These are phyloP conservation scores for Hymenotorrendiella dingleyae DNA, from an alignment of 2,329 filamentous ascomycete species.

Conservation along the genomic window DNA sequence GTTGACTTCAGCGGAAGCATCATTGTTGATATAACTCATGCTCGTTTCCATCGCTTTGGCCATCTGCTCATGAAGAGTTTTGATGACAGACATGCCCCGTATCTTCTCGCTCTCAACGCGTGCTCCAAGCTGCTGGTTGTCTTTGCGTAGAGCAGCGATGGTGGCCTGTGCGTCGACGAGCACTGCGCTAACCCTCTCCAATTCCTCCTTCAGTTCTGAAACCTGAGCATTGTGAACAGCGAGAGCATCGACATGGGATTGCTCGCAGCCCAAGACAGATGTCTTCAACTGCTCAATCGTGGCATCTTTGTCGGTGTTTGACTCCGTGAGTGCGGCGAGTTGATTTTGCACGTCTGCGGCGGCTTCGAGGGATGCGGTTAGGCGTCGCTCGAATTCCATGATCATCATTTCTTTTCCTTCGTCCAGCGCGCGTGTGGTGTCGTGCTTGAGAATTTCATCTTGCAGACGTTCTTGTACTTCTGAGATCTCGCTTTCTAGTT, in stretches of 20 bases:
- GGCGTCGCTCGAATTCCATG: slow-evolving; percentile 39
- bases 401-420: slow-evolving; percentile 35
- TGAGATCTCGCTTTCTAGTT: slow-evolving; percentile 12
- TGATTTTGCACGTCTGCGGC: slow-evolving; percentile 35
- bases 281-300: slow-evolving; percentile 11
- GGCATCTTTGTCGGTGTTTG: slow-evolving; percentile 20
- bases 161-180: slow-evolving; percentile 43
- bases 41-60: slow-evolving; percentile 43
- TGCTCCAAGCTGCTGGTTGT: slow-evolving; percentile 39
- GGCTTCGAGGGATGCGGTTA: slow-evolving; percentile 37
- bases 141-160: slow-evolving; percentile 40
- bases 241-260: slow-evolving; percentile 39
- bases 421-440: slow-evolving; percentile 26
- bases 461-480: slow-evolving; percentile 30
- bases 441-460: slow-evolving; percentile 31
- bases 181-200: slow-evolving; percentile 41
- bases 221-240: slow-evolving; percentile 47
- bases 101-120: slow-evolving; percentile 45
- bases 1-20: background rate
- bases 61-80: slow-evolving; percentile 47
- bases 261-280: slow-evolving; percentile 11
- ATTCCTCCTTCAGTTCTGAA: slow-evolving; percentile 41
- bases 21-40: slow-evolving; percentile 35
- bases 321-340: slow-evolving; percentile 28
- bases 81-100: slow-evolving; percentile 40